Evolutionary conservation across 106 monocot genomes (phyloP).

Genomic region (Apostasia ramifera): DNA sequence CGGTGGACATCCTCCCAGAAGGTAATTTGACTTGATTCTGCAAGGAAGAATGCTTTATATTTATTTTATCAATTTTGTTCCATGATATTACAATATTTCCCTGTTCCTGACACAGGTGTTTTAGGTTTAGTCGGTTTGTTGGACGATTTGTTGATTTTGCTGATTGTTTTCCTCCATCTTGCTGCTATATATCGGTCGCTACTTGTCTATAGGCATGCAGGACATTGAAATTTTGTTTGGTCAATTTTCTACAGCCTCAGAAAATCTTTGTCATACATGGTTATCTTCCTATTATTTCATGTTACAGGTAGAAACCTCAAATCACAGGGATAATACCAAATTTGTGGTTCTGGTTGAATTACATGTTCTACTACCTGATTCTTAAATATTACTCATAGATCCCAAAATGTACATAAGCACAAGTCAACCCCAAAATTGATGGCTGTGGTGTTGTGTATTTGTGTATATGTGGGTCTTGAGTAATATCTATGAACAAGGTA

Average conservation of each 20-base stretch:
- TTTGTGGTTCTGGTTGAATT: too few relatives aligned
- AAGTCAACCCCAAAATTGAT: too few relatives aligned
- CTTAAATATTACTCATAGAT: too few relatives aligned
- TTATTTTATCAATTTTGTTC: background rate
- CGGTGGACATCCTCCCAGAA: slow-evolving; percentile 89
- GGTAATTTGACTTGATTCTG: slow-evolving; percentile 22
- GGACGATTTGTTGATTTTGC: slow-evolving; percentile 74
- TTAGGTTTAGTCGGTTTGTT: slow-evolving; percentile 65
- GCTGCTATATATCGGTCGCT: slow-evolving; percentile 79
- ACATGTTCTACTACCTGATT: too few relatives aligned
- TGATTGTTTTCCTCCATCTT: slow-evolving; percentile 87
- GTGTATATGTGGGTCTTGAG: too few relatives aligned
- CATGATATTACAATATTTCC: background rate
- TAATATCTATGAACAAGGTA: too few relatives aligned
- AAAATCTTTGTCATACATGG: too few relatives aligned
- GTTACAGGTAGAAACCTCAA: too few relatives aligned
- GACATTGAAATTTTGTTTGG: slow-evolving; percentile 20
- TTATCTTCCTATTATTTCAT: too few relatives aligned
- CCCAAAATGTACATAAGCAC: too few relatives aligned
- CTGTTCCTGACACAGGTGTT: slow-evolving; percentile 30
- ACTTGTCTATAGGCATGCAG: slow-evolving; percentile 77
- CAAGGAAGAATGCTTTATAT: background rate
- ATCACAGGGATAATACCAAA: too few relatives aligned
- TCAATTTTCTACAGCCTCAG: background rate
- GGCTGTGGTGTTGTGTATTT: too few relatives aligned